Conservation (phyloP, 805 yeast genomes). For the Cyberlindnera bimundalis region DNA sequence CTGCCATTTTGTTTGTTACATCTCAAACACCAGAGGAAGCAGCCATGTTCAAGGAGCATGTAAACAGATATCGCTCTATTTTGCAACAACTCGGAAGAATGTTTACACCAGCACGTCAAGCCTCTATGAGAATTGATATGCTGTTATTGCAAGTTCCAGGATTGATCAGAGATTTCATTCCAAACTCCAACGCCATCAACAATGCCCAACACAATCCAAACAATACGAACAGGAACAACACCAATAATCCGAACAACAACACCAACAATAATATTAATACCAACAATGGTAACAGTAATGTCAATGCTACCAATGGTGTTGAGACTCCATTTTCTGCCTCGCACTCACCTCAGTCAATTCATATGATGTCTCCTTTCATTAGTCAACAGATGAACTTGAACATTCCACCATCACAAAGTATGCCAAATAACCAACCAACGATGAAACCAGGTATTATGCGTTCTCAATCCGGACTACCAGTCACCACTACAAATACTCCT, state of each 20-base stretch:
- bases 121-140: conserved; percentile 67
- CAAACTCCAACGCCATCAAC: conserved; percentile 5
- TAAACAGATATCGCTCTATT: conserved; percentile 74
- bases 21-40: conserved; percentile 61
- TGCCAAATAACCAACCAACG: conserved; percentile 21
- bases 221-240: conserved; percentile 8
- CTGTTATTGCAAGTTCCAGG: conserved; percentile 77
- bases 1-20: conserved; percentile 73
- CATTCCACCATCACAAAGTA: conserved; percentile 15
- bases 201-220: conserved; percentile 4
- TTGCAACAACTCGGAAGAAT: conserved; percentile 71
- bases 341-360: conserved; percentile 13
- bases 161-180: conserved; percentile 12
- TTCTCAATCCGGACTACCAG: conserved; percentile 12
- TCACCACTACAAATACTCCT: conserved; percentile 13
- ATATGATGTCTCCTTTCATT: conserved; percentile 17
- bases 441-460: conserved; percentile 10
- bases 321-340: conserved; percentile 12
- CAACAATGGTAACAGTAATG: conserved; percentile 1
- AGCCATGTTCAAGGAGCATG: conserved; percentile 57
- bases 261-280: conserved; percentile 3
- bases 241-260: conserved; percentile 11
- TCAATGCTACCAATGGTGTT: conserved; percentile 3
- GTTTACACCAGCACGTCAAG: conserved; percentile 74
- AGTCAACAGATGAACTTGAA: conserved; percentile 16